Evolutionary conservation across 495 filamentous ascomycete species (phyloP).

Genomic region (Neohortaea acidophila): DNA sequence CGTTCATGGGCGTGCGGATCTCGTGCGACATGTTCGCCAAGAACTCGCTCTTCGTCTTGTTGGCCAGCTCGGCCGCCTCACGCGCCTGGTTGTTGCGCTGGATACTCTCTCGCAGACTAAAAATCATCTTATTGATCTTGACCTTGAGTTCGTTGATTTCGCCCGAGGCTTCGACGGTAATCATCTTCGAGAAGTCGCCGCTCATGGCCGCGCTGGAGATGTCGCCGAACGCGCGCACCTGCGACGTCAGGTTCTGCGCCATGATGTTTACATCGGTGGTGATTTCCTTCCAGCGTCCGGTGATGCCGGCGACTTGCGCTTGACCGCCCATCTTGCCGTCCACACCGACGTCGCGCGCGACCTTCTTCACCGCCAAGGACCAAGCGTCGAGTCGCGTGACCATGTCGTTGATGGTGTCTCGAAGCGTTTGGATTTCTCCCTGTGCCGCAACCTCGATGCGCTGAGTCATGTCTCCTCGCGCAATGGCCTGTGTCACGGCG

Average conservation of each 20-base stretch:
- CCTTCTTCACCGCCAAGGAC: constrained; percentile 90
- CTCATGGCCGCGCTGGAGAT: constrained; percentile 95
- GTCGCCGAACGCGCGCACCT: constrained; percentile 94
- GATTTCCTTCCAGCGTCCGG: constrained; percentile 95
- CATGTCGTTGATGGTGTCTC: constrained; percentile 99
- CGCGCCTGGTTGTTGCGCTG: constrained; percentile 93
- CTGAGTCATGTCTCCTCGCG: constrained; percentile 82
- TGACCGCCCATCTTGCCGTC: constrained; percentile 99
- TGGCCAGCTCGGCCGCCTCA: constrained; percentile 91
- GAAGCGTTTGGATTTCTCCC: constrained; percentile 84
- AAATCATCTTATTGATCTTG: constrained; percentile 99
- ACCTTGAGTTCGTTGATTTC: constrained; percentile 99
- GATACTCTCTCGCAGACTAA: constrained; percentile 87
- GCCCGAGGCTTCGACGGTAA: constrained; percentile 94
- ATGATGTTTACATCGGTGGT: constrained; percentile 97
- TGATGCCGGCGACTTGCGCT: constrained; percentile 84
- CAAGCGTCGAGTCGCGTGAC: constrained; percentile 90
- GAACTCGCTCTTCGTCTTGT: constrained; percentile 98
- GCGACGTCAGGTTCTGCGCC: constrained; percentile 93
- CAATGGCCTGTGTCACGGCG: constrained; percentile 93
- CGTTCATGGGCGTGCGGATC: constrained; percentile 88
- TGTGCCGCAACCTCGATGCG: constrained; percentile 93
- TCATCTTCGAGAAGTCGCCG: constrained; percentile 90
- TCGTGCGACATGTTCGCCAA: constrained; percentile 99
- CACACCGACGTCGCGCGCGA: constrained; percentile 92